Evolutionary conservation across 805 yeast genomes (phyloP), one percentile per base, ranked within the genome.

Genomic region (Candida piceae): DNA sequence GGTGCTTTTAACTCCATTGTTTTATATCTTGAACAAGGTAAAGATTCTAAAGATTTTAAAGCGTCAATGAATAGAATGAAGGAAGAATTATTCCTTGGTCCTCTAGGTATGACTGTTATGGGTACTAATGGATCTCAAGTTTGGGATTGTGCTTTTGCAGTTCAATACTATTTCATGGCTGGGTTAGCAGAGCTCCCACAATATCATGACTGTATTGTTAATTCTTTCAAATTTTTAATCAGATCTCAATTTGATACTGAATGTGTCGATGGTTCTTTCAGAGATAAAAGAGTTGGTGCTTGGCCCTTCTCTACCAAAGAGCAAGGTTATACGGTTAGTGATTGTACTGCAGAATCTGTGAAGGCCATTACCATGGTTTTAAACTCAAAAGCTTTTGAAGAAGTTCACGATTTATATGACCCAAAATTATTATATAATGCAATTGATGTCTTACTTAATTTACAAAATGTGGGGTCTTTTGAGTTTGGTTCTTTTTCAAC

Each of bases 81-180:
- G 26, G 97, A 93, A 50, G 79, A 78, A 25, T 51, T 87, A 35
- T 88, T 84, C 60, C 81, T 83, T 63, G 94, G 96, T 0, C 84
- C 88, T 0, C 84, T 83, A 55, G 99, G 99, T 4, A 72, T 93
- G 78, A 76, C 90, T 2, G 83, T 86, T 39, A 86, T 84, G 85
- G 99, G 99, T 3, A 93, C 99, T 1, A 93, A 93, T 59, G 99
- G 99, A 17, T 86, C 85, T 0, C 99, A 93, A 62, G 89, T 83
- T 1, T 93, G 99, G 98, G 99, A 93, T 60, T 80, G 81, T 19
- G 89, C 97, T 0, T 90, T 93, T 64, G 83, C 85, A 38, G 68
- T 93, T 18, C 98, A 93, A 55, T 85, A 86, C 52, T 72, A 77
- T 44, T 79, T 86, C 41, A 66, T 74, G 51, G 84, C 95, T 0